Evolutionary conservation across 352 stramenopile genomes (phyloP).

Genomic region (Globisporangium uncinulatum): DNA sequence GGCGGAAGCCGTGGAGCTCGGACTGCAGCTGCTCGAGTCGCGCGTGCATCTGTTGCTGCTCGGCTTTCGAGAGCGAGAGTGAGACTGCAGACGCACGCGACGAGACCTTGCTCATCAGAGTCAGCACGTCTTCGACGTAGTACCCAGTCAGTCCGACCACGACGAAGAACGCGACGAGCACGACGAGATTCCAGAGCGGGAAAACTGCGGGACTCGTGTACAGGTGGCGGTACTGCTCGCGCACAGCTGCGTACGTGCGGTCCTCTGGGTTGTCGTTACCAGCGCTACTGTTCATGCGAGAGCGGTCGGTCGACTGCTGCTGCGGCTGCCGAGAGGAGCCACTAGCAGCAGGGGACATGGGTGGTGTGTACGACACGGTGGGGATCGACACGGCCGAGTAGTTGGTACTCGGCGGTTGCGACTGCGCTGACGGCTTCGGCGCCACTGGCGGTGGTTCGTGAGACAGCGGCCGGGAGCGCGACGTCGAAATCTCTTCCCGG

Average conservation of each 20-base stretch:
- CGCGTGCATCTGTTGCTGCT: conserved; percentile 40
- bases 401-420: conserved; percentile 2
- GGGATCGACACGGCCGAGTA: conserved; percentile 21
- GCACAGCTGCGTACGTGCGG: not conserved
- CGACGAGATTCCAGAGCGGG: conserved; percentile 32
- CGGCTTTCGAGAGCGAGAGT: conserved; percentile 24
- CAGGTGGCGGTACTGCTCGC: not conserved
- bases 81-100: conserved; percentile 17
- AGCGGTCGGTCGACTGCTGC: not conserved
- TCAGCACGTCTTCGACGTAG: conserved; percentile 49
- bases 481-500: conserved; percentile 23
- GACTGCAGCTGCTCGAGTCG: conserved; percentile 44
- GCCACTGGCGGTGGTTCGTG: not conserved
- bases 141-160: conserved; percentile 41
- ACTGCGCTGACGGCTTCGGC: not conserved
- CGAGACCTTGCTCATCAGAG: conserved; percentile 22
- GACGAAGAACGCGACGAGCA: conserved; percentile 32
- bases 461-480: conserved; percentile 4
- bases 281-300: not conserved
- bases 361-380: conserved; percentile 22
- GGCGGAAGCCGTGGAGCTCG: conserved; percentile 42
- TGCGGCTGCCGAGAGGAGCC: conserved; percentile 1
- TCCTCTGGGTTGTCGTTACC: not conserved
- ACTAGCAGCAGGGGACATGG: conserved; percentile 9
- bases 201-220: conserved; percentile 13